Evolutionary conservation across 176 grass and related monocot species (phyloP).

Genomic region (Thalia dealbata): DNA sequence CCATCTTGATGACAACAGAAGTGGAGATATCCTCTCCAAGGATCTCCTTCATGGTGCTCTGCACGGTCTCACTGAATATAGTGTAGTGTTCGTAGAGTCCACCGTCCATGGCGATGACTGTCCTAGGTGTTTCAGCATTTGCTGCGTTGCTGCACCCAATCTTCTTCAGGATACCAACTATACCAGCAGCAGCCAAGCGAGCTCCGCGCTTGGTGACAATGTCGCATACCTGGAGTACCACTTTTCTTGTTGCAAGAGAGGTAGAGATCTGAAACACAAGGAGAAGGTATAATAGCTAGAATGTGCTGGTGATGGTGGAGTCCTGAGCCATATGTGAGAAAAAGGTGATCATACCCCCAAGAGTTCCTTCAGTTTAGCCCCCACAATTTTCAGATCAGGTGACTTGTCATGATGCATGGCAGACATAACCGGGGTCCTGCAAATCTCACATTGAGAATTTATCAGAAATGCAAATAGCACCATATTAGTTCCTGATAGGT

Average conservation of each 20-base stretch:
- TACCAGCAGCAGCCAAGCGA: conserved; percentile 39
- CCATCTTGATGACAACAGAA: conserved; percentile 31
- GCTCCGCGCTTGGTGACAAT: conserved; percentile 47
- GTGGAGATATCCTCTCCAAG: conserved; percentile 25
- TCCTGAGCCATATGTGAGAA: too few species aligned
- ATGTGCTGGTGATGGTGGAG: too few species aligned
- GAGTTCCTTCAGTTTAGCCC: conserved; percentile 37
- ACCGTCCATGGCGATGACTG: conserved; percentile 33
- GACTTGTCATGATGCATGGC: conserved; percentile 53
- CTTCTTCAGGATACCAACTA: conserved; percentile 53
- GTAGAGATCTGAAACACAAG: conserved; percentile 38
- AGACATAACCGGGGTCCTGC: conserved; percentile 43
- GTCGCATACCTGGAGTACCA: conserved; percentile 31
- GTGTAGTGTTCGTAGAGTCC: conserved; percentile 35
- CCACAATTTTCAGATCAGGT: conserved; percentile 50
- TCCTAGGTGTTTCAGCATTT: conserved; percentile 16
- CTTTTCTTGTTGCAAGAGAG: conserved; percentile 35
- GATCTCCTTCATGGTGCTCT: conserved; percentile 32
- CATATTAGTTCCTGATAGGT: neutral
- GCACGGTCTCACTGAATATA: conserved; percentile 24
- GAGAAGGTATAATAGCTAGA: neutral
- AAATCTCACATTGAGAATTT: conserved; percentile 17
- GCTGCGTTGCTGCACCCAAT: conserved; percentile 24
- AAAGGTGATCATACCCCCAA: conserved; percentile 30
- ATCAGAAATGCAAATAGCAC: conserved; percentile 10